Percentiles rank a stretch among this genome's conserved stretches.
Evolutionary conservation across 2,329 filamentous ascomycete genomes (phyloP).

Genomic region (Ceratocystis smalleyi): DNA sequence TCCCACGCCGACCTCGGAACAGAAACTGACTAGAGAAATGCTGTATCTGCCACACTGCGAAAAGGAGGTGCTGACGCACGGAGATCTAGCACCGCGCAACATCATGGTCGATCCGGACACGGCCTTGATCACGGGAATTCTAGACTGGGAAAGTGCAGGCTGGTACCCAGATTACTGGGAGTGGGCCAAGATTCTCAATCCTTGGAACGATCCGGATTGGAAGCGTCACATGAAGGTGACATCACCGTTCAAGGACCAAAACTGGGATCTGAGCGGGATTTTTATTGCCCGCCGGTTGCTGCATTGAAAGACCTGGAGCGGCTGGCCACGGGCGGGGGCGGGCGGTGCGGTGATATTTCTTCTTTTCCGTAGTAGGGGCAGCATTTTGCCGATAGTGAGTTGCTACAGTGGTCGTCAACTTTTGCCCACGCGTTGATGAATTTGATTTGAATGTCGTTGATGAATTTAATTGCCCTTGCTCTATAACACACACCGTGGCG

Average conservation of each 20-base stretch:
- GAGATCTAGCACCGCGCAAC: slow-evolving; percentile 24
- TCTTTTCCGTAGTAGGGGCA: too few species aligned
- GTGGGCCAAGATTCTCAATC: slow-evolving; percentile 21
- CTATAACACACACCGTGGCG: too few species aligned
- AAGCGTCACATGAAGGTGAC: slow-evolving; percentile 4
- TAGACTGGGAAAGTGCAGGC: slow-evolving; percentile 40
- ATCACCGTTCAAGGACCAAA: background rate
- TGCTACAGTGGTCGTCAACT: too few species aligned
- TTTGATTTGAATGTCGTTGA: too few species aligned
- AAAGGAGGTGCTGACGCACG: slow-evolving; percentile 24
- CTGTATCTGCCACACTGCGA: slow-evolving; percentile 18
- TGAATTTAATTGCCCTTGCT: too few species aligned
- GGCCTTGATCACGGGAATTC: slow-evolving; percentile 35
- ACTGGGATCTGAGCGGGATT: slow-evolving; percentile 1
- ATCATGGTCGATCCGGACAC: slow-evolving; percentile 25
- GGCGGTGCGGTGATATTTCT: too few species aligned
- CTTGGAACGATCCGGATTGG: slow-evolving; percentile 6
- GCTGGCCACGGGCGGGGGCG: too few species aligned
- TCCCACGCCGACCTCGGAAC: background rate
- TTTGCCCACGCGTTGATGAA: too few species aligned
- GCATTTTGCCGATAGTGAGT: too few species aligned
- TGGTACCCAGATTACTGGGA: slow-evolving; percentile 26
- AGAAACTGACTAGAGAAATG: background rate
- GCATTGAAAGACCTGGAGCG: background rate
- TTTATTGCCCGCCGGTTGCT: background rate